Base-by-base conservation (phyloP, 139 green algal species). In the Limnomonas spitsbergensis region DNA sequence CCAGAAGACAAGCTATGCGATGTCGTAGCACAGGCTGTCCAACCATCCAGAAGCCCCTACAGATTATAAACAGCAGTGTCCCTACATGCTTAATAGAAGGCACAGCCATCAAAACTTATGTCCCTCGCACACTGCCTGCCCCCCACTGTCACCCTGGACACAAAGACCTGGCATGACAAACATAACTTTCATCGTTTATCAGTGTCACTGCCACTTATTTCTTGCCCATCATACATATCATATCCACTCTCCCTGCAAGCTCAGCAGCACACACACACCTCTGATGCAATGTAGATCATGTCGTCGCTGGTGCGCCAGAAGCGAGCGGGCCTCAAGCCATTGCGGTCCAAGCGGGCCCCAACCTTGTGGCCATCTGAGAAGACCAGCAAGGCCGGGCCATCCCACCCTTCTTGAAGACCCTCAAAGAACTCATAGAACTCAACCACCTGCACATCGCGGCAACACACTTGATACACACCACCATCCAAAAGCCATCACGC, bases 381-480 rank as follows among this genome's bases (percentile, higher is more conserved):
- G 34, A 99, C 95, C 34, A 99, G 89, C 69, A 99, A 93, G 2
- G 96, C 96, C 40, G 96, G 96, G 38, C 96, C 96, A 78, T 99
- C 96, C 96, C 96, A 99, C 67, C 95, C 82, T 88, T 99, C 96
- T 87, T 99, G 97, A 80, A 98, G 89, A 40, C 95, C 95, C 85
- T 97, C 94, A 71, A 92, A 98, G 87, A 94, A 99, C 88, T 98
- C 92, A 78, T 98, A 97, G 56, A 97, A 96, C 83, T 94, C 89
- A 0, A 91, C 84, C 2, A 93, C 47, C 47, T 61, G 47, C 47
- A 61, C 47, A n/a, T n/a, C n/a, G 88, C 88, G 83, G 83, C 32
- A 40, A 36, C 7, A 7, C 71, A 77, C 40, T 20, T 47, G 9
- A 29, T 3, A 40, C 1, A 29, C 2, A 79, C 3, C 6, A 26